Evolutionary conservation across 2,329 filamentous ascomycete genomes (phyloP), one percentile per base, ranked within the genome.

Genomic region (Purpureocillium takamizusanense): DNA sequence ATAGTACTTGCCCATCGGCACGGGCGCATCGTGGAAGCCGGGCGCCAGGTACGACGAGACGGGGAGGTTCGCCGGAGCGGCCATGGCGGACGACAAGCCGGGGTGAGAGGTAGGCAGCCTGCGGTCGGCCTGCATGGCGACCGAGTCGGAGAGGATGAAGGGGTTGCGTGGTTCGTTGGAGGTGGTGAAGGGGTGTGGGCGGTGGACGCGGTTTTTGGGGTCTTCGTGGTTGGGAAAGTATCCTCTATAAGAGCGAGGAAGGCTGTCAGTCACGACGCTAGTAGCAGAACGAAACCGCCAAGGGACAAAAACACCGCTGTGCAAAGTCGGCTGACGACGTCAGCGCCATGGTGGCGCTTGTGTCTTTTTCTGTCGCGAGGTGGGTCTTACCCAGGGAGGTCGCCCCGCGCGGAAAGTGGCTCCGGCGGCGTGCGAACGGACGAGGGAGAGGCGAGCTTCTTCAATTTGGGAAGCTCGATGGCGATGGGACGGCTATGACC

Each of bases 161-260:
- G 50, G 52, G 33, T 60, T 51, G 23, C 60, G 61, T 31, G 61
- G 46, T 42, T 68, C 68, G 35, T 59, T 48, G 18, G n/a, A n/a
- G n/a, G n/a, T n/a, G n/a, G 68, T 61, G 47, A 76, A 76, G 2
- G 72, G 72, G 45, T 77, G 72, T 39, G 70, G 62, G 33, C 63
- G 66, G 42, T 68, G 66, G 14, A 73, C 52, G 38, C 66, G 62
- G 40, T 54, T 51, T 36, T 54, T 58, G 31, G 70, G 67, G 37
- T 78, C 72, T 54, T 78, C 75, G 56, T 78, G 74, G 25, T 72
- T 55, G 14, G 75, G 74, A 47, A 80, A 80, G 49, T 79, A 80
- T 21, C 70, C 75, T 53, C 76, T 79, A 46, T 28, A 10, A 11
- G 11, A 12, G 13, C 28, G 28, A 30, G 7, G 21, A 25, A 5